Conservation (phyloP, 2,329 filamentous ascomycete species). For the Pestalotiopsis sp. region DNA sequence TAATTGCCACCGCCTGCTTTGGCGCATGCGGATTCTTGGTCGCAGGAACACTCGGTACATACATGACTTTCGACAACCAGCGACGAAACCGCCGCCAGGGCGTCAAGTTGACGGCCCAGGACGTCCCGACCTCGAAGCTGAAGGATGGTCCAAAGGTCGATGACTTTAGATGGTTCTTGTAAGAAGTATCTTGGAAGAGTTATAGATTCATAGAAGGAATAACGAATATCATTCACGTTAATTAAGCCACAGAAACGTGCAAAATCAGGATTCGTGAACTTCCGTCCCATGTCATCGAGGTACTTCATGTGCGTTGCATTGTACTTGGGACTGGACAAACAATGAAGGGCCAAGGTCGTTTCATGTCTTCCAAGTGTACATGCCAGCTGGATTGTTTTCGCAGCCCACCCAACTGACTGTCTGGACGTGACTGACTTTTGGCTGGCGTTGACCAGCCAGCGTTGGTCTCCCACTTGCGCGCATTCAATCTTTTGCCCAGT, state of each 20-base stretch:
- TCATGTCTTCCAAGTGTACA: too few species aligned
- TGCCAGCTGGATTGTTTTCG: too few species aligned
- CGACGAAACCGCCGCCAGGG: conserved; percentile 61
- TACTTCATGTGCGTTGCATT: too few species aligned
- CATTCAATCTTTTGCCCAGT: too few species aligned
- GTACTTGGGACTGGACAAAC: too few species aligned
- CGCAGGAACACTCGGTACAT: conserved; percentile 59
- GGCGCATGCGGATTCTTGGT: conserved; percentile 61
- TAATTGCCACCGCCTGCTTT: conserved; percentile 67
- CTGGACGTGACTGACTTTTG: too few species aligned
- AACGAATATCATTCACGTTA: not conserved
- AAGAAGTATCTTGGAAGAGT: conserved; percentile 6
- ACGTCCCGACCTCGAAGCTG: conserved; percentile 59
- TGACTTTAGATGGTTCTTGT: conserved; percentile 63
- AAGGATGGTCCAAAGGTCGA: conserved; percentile 54
- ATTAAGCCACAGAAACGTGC: not conserved
- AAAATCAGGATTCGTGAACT: too few species aligned
- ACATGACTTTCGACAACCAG: conserved; percentile 68
- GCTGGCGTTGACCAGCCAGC: too few species aligned
- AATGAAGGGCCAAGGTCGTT: too few species aligned
- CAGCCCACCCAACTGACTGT: too few species aligned
- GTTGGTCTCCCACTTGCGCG: too few species aligned
- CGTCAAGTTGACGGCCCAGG: conserved; percentile 53
- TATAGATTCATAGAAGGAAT: not conserved
- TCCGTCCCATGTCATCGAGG: too few species aligned